Percentiles rank a stretch among this genome's conserved stretches.
These are phyloP conservation scores for Saccharomycopsis amapae DNA, from an alignment of 805 yeast genomes.

Conservation along the genomic window DNA sequence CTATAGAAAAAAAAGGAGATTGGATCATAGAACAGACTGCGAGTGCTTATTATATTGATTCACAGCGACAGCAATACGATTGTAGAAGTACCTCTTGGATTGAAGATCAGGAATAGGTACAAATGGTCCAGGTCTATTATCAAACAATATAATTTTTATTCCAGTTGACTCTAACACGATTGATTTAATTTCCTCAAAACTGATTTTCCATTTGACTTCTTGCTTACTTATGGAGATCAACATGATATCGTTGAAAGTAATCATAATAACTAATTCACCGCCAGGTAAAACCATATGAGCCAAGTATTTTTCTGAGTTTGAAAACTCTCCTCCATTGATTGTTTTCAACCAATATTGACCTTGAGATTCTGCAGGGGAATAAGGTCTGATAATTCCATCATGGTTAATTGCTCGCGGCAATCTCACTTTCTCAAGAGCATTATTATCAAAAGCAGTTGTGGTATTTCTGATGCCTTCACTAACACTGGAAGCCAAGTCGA, in stretches of 20 bases:
- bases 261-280: slow-evolving; percentile 66
- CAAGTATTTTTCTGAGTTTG: slow-evolving; percentile 60
- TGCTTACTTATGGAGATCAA: slow-evolving; percentile 56
- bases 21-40: slow-evolving; percentile 36
- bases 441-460: slow-evolving; percentile 81
- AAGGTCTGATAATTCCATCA: slow-evolving; percentile 71
- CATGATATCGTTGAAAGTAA: slow-evolving; percentile 64
- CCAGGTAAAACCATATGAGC: slow-evolving; percentile 85
- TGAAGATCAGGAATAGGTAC: slow-evolving; percentile 69
- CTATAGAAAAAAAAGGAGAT: slow-evolving; percentile 2
- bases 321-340: slow-evolving; percentile 69
- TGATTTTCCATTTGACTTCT: slow-evolving; percentile 64
- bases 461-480: slow-evolving; percentile 92
- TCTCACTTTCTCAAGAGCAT: slow-evolving; percentile 69
- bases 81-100: slow-evolving; percentile 60
- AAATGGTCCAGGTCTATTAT: slow-evolving; percentile 56
- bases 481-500: slow-evolving; percentile 86
- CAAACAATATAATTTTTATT: slow-evolving; percentile 54
- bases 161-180: slow-evolving; percentile 78
- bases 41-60: slow-evolving; percentile 67
- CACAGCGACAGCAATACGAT: slow-evolving; percentile 72
- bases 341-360: slow-evolving; percentile 91
- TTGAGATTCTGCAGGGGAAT: slow-evolving; percentile 74
- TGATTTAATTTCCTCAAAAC: slow-evolving; percentile 56
- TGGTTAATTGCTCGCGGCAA: slow-evolving; percentile 70